phyloP scores from a whole-genome alignment of 805 yeast genomes.

The Kluyveromyces nonfermentans region DNA sequence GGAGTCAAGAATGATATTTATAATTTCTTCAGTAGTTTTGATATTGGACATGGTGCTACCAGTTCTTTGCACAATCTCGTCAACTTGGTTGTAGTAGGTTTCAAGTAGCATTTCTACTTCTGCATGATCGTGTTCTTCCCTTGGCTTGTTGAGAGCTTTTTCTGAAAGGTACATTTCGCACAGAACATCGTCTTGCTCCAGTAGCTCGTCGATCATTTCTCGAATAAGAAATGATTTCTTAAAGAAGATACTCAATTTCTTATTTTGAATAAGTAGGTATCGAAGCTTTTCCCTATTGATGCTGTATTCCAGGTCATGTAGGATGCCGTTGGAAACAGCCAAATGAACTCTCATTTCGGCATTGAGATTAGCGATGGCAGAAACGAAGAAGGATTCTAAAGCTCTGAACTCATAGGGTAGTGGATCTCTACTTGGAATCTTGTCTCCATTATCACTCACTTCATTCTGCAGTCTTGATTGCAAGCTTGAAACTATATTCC shows the following conservation, averaged over 20 bases:
- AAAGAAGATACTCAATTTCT: slow-evolving; percentile 71
- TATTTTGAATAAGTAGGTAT: slow-evolving; percentile 72
- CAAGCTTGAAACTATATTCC: slow-evolving; percentile 19
- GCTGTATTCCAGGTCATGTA: slow-evolving; percentile 69
- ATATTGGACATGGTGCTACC: slow-evolving; percentile 75
- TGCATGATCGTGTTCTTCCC: slow-evolving; percentile 57
- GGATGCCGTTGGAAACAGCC: slow-evolving; percentile 62
- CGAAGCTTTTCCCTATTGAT: slow-evolving; percentile 74
- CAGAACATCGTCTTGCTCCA: slow-evolving; percentile 82
- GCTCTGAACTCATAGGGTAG: slow-evolving; percentile 89
- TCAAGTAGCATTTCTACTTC: slow-evolving; percentile 88
- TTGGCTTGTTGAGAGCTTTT: slow-evolving; percentile 35
- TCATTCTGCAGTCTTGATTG: slow-evolving; percentile 16
- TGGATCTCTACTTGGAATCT: slow-evolving; percentile 19
- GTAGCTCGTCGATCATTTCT: slow-evolving; percentile 72
- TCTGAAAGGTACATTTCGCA: slow-evolving; percentile 75
- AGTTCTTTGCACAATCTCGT: slow-evolving; percentile 87
- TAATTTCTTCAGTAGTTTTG: slow-evolving; percentile 88
- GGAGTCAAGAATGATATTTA: slow-evolving; percentile 84
- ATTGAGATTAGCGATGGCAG: slow-evolving; percentile 66
- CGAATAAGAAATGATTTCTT: slow-evolving; percentile 78
- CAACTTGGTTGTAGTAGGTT: slow-evolving; percentile 82
- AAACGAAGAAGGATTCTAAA: slow-evolving; percentile 73
- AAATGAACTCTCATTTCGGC: slow-evolving; percentile 83
- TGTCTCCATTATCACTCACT: slow-evolving; percentile 7